These are phyloP conservation scores for Candida patagonica DNA, from an alignment of 805 yeast species.

Conservation along the genomic window DNA sequence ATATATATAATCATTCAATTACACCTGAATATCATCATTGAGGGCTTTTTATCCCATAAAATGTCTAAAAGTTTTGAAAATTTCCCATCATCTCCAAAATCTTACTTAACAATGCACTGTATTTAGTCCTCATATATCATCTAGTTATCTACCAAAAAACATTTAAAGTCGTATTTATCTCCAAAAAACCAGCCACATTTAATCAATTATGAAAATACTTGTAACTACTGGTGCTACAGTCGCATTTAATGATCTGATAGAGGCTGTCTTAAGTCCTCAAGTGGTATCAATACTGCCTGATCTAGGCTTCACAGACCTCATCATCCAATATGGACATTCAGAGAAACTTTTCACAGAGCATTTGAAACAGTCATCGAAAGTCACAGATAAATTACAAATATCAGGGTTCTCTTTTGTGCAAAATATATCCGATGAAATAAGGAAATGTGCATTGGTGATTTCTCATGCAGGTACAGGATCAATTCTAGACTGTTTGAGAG, in stretches of 20 bases:
- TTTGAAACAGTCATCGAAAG: slow-evolving; percentile 5
- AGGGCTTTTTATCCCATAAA: too few relatives aligned
- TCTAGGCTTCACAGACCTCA: slow-evolving; percentile 33
- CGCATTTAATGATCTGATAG: slow-evolving; percentile 55
- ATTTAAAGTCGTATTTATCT: too few relatives aligned
- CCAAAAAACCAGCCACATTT: too few relatives aligned
- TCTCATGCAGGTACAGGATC: slow-evolving; percentile 95
- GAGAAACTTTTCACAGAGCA: slow-evolving; percentile 20
- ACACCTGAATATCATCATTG: too few relatives aligned
- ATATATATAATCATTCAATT: too few relatives aligned
- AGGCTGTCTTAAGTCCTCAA: slow-evolving; percentile 28
- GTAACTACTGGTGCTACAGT: slow-evolving; percentile 91
- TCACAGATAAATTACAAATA: slow-evolving; percentile 16
- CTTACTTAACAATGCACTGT: too few relatives aligned
- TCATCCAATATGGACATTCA: slow-evolving; percentile 54
- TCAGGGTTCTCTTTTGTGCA: slow-evolving; percentile 41
- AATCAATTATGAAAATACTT: slow-evolving; percentile 30
- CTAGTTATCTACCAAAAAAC: too few relatives aligned
- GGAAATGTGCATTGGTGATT: slow-evolving; percentile 48
- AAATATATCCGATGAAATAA: slow-evolving; percentile 35
- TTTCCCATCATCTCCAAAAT: too few relatives aligned
- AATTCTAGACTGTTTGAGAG: slow-evolving; percentile 64
- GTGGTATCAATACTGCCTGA: slow-evolving; percentile 32
- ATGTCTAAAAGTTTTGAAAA: too few relatives aligned
- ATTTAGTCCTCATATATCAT: too few relatives aligned